Conservation (phyloP, 208 protist genomes). For the Crithidia bombi region DNA sequence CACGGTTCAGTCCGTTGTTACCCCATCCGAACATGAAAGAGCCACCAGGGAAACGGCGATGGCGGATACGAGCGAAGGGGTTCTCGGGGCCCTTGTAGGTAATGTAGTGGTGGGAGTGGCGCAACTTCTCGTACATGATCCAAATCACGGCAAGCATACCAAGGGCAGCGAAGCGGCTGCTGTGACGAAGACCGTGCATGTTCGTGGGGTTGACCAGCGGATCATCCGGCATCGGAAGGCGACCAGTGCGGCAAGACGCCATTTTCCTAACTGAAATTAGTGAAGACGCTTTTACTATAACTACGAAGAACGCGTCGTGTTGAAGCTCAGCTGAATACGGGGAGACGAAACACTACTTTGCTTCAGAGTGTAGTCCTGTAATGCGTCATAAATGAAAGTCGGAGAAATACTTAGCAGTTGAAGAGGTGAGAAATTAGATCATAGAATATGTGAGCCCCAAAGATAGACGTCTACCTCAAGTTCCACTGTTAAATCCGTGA, state of each 20-base stretch:
- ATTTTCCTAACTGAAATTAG: slow-evolving; percentile 17
- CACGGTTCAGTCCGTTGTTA: slow-evolving; percentile 91
- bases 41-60: slow-evolving; percentile 80
- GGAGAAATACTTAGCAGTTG: too few relatives aligned
- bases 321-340: too few relatives aligned
- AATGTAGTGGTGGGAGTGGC: slow-evolving; percentile 79
- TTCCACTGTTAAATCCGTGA: too few relatives aligned
- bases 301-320: too few relatives aligned
- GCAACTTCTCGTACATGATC: slow-evolving; percentile 86
- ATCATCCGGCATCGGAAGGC: slow-evolving; percentile 84
- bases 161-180: slow-evolving; percentile 60
- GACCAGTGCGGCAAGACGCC: slow-evolving; percentile 78
- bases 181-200: slow-evolving; percentile 64
- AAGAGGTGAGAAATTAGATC: too few relatives aligned
- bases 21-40: slow-evolving; percentile 85
- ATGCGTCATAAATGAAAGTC: too few relatives aligned
- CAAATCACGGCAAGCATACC: slow-evolving; percentile 70
- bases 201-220: slow-evolving; percentile 64
- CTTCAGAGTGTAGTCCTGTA: too few relatives aligned
- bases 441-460: too few relatives aligned
- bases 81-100: slow-evolving; percentile 87
- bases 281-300: too few relatives aligned
- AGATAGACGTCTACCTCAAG: too few relatives aligned
- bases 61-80: slow-evolving; percentile 80
- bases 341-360: too few relatives aligned